Percentiles rank a stretch among this genome's conserved stretches.
These are phyloP conservation scores for Clitopilus passeckerianus DNA, from an alignment of 768 basidiomycete genomes.

Conservation along the genomic window DNA sequence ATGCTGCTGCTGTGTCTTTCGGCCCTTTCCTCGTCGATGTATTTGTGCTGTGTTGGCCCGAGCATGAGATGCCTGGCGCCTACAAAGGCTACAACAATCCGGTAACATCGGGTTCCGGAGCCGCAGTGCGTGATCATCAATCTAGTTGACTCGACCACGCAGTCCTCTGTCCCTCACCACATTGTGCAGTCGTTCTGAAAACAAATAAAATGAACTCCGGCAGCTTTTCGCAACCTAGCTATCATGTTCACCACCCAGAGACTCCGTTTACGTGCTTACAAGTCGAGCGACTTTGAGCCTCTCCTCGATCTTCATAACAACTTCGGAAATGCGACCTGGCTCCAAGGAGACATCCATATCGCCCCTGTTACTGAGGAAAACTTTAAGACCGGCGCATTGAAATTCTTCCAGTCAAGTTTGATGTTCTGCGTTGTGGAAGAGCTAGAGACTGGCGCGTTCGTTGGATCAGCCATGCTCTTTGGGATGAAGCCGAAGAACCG, in stretches of 20 bases:
- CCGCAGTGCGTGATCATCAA: neutral
- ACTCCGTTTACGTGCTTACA: neutral
- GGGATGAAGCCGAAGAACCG: conserved; percentile 16
- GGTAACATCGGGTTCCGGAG: no score
- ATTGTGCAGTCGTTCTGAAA: neutral
- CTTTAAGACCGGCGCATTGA: neutral
- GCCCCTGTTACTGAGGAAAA: neutral
- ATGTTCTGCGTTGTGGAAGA: neutral
- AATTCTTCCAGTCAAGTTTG: neutral
- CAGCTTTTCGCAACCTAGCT: neutral
- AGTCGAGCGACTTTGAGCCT: neutral
- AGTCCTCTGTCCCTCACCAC: neutral
- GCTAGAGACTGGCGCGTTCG: neutral
- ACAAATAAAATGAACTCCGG: neutral
- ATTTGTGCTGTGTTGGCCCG: no score
- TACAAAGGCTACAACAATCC: no score
- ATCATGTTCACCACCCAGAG: neutral
- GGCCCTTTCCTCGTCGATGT: no score
- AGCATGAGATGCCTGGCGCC: no score
- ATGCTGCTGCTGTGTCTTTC: no score
- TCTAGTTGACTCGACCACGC: neutral
- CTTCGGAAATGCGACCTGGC: neutral
- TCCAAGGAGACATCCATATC: neutral
- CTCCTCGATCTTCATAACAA: neutral
- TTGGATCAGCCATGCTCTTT: neutral